phyloP scores from a whole-genome alignment of 768 basidiomycete genomes.

The Clathrus columnatus region DNA sequence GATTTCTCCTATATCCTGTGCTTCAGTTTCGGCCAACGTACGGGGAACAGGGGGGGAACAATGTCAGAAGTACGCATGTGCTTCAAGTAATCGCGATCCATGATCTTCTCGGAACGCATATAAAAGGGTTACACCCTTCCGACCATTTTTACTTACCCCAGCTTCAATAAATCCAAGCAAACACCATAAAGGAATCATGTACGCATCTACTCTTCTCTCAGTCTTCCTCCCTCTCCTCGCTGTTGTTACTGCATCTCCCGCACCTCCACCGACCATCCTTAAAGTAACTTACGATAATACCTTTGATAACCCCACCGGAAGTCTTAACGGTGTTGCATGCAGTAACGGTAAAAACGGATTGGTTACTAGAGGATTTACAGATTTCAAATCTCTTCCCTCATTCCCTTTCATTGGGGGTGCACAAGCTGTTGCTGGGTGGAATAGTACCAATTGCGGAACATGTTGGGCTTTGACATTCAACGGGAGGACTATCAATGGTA shows the following conservation, averaged over 20 bases:
- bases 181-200: too few relatives aligned
- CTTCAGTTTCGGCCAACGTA: too few relatives aligned
- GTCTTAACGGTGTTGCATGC: conserved; percentile 27
- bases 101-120: too few relatives aligned
- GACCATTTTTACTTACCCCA: too few relatives aligned
- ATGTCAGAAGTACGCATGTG: too few relatives aligned
- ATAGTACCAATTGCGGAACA: conserved; percentile 21
- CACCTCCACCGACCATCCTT: conserved; percentile 13
- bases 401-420: conserved; percentile 33
- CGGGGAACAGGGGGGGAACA: too few relatives aligned
- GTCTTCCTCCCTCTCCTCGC: conserved; percentile 15
- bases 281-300: conserved; percentile 30
- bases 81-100: too few relatives aligned
- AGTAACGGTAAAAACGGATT: conserved; percentile 32
- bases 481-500: conserved; percentile 12
- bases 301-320: conserved; percentile 25
- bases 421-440: conserved; percentile 20
- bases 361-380: conserved; percentile 24
- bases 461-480: conserved; percentile 25
- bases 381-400: conserved; percentile 28
- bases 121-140: too few relatives aligned
- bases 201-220: conserved; percentile 1
- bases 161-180: too few relatives aligned
- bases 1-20: too few relatives aligned
- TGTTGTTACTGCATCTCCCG: conserved; percentile 19